Evolutionary conservation across 2,329 filamentous ascomycete genomes (phyloP).

Genomic region (Neospermospora avenae): DNA sequence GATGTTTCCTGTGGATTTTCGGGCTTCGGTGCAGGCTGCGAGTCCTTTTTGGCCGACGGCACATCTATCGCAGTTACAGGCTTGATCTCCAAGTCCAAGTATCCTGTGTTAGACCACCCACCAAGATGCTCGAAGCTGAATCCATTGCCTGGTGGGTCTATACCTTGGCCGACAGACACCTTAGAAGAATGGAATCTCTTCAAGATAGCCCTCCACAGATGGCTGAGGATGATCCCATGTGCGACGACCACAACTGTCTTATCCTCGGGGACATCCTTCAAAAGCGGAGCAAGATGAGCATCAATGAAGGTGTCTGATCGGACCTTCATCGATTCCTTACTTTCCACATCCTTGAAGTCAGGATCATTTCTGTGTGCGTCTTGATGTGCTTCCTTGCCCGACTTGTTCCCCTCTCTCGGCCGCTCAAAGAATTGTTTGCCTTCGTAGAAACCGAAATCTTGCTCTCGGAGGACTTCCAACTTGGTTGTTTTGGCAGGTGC

Average conservation of each 20-base stretch:
- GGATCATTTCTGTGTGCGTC: constrained; percentile 40
- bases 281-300: constrained; percentile 56
- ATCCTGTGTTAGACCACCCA: constrained; percentile 65
- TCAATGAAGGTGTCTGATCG: constrained; percentile 67
- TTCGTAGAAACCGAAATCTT: constrained; percentile 70
- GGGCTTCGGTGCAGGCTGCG: not conserved
- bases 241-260: constrained; percentile 65
- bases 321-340: constrained; percentile 59
- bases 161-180: constrained; percentile 39
- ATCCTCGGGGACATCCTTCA: constrained; percentile 34
- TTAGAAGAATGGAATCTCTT: constrained; percentile 44
- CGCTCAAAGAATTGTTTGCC: constrained; percentile 55
- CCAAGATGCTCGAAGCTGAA: constrained; percentile 51
- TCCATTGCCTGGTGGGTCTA: constrained; percentile 36
- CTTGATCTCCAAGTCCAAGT: constrained; percentile 37
- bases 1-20: too few relatives aligned
- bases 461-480: constrained; percentile 58
- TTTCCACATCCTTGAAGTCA: constrained; percentile 59
- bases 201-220: constrained; percentile 63
- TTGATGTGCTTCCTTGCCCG: constrained; percentile 38
- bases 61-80: not conserved
- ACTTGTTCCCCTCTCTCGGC: constrained; percentile 32
- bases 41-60: not conserved
- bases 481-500: constrained; percentile 18
- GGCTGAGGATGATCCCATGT: constrained; percentile 76